phyloP scores from a whole-genome alignment of 2,329 filamentous ascomycete genomes.

The Aureobasidium vineae region DNA sequence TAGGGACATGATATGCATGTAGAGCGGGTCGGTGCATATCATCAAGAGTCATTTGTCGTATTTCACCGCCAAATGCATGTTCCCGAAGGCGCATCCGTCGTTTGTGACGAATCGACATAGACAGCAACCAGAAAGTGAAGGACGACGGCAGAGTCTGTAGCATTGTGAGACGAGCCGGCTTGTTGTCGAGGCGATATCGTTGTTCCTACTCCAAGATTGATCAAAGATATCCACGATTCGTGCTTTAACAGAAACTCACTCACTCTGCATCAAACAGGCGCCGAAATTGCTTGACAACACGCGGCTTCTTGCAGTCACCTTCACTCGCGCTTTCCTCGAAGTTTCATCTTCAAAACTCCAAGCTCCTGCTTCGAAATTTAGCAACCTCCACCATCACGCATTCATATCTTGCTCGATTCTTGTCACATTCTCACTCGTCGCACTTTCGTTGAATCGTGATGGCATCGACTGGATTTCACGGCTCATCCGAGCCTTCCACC shows the following conservation, averaged over 20 bases:
- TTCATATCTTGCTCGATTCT: neutral
- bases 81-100: slow-evolving; percentile 1
- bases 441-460: neutral
- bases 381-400: neutral
- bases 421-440: neutral
- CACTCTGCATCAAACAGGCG: slow-evolving; percentile 4
- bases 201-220: neutral
- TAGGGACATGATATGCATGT: neutral
- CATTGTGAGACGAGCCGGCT: neutral
- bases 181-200: neutral
- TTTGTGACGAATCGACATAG: slow-evolving; percentile 3
- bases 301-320: slow-evolving; percentile 4
- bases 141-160: neutral
- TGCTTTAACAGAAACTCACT: neutral
- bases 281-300: slow-evolving; percentile 2
- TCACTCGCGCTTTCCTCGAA: slow-evolving; percentile 12
- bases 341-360: neutral
- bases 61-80: slow-evolving; percentile 3
- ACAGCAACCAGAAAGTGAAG: neutral
- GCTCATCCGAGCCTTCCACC: neutral
- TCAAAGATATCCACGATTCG: neutral
- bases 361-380: neutral
- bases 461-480: neutral
- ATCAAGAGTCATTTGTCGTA: neutral
- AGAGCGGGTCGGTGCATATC: neutral